Base-by-base conservation (phyloP, 2,329 filamentous ascomycete species). In the Aspergillus japonicus region DNA sequence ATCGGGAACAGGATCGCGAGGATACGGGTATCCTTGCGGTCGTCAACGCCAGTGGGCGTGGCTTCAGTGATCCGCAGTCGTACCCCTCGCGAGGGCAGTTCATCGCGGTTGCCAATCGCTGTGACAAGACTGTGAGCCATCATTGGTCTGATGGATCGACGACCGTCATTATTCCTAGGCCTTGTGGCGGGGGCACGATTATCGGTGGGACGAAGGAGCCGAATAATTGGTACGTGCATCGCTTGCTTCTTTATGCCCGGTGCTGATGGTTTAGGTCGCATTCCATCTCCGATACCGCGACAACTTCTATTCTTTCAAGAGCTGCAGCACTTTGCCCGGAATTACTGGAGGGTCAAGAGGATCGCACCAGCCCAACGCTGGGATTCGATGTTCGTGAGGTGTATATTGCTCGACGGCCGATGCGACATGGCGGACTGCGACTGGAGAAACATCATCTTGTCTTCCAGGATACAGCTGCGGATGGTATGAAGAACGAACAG, bases 111-210 rank as follows among this genome's bases (percentile, higher is more conserved):
- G 35, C 50, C 2, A 52, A 52, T 5, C 29, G 4, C 6, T 52
- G 31, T 16, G 19, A 39, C 2, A 52, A 39, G 12, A 52, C 31
- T 4, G 33, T 52, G n/a, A 52, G 31, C 21, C 50, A 52, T 14
- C 50, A 52, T 21, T 52, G 50, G 50, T 31, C 50, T 24, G 50
- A 52, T 14, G 50, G 50, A n/a, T 52, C 50, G n/a, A 52, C 50
- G 5, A 52, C 50, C 7, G 50, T 52, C 29, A 39, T 52, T 16
- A 52, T 52, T 3, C 50, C 50, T 19, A 31, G 50, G 3, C 50
- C 50, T 21, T 16, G 21, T 39, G 31, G 50, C 2, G 31, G 50
- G 21, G 50, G 31, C 8, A 52, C 50, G 3, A 52, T 52, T 23
- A 52, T 52, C 23, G 50, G 50, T 10, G 50, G 31, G 6, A 52